These are phyloP conservation scores for Elymus sibiricus DNA, from an alignment of 176 grass and related monocot genomes.

Conservation along the genomic window DNA sequence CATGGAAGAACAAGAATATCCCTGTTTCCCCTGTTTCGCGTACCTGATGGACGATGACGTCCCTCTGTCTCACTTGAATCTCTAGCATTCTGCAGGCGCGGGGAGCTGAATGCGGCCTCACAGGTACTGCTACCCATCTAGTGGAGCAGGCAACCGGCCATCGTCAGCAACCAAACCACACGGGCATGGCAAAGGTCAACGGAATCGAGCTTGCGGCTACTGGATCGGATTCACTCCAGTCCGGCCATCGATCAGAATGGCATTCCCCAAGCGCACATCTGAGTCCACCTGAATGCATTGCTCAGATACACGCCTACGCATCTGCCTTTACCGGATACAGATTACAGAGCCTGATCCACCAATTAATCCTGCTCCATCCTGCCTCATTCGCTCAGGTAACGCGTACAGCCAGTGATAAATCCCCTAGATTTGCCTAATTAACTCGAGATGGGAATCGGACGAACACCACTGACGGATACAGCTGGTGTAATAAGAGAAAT, in stretches of 20 bases:
- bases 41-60: background rate
- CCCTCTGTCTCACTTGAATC: background rate
- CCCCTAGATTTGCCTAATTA: background rate
- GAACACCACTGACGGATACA: background rate
- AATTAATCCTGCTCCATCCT: background rate
- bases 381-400: background rate
- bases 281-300: background rate
- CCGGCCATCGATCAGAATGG: background rate
- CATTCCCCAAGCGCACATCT: background rate
- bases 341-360: slow-evolving; percentile 11
- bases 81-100: background rate
- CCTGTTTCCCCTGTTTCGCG: background rate
- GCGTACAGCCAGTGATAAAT: background rate
- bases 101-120: background rate
- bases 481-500: no score
- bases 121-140: background rate
- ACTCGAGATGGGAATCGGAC: background rate
- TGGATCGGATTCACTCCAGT: background rate
- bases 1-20: background rate
- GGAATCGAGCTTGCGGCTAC: background rate
- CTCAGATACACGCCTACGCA: background rate
- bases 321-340: background rate
- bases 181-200: background rate
- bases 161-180: background rate
- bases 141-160: background rate